Evolutionary conservation across 768 basidiomycete genomes (phyloP).

Genomic region (Pisolithus tinctorius): DNA sequence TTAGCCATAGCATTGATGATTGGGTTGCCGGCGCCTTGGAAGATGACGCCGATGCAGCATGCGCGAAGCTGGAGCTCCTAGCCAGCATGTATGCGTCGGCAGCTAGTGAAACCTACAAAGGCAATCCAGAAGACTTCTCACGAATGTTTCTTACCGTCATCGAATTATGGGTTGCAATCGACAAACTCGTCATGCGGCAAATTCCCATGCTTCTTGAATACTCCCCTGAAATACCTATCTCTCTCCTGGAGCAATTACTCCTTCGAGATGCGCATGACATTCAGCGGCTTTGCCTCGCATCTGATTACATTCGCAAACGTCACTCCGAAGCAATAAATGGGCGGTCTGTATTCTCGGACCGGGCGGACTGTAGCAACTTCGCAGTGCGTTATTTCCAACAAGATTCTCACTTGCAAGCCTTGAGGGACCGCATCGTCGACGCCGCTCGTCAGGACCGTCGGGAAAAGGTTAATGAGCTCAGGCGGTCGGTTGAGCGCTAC

Average conservation of each 20-base stretch:
- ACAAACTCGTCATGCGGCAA: constrained; percentile 26
- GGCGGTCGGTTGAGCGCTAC: constrained; percentile 11
- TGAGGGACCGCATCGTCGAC: constrained; percentile 23
- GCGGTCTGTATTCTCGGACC: constrained; percentile 30
- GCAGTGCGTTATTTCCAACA: constrained; percentile 26
- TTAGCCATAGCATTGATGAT: constrained; percentile 22
- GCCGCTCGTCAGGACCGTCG: constrained; percentile 14
- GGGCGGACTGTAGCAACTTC: constrained; percentile 18
- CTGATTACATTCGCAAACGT: constrained; percentile 26
- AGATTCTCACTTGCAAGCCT: constrained; percentile 10
- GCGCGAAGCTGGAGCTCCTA: constrained; percentile 17
- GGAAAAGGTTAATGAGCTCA: constrained; percentile 8
- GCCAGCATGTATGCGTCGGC: constrained; percentile 19
- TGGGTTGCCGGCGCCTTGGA: constrained; percentile 23
- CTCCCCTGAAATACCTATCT: constrained; percentile 36
- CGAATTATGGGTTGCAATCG: constrained; percentile 40
- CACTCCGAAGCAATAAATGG: constrained; percentile 8
- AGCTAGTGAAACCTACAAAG: constrained; percentile 20
- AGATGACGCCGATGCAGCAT: too few species aligned
- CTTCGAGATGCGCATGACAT: constrained; percentile 28
- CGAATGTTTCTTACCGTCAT: constrained; percentile 29
- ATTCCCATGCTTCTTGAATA: constrained; percentile 36
- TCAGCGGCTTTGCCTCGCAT: constrained; percentile 21
- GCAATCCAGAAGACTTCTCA: constrained; percentile 33
- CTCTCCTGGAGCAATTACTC: constrained; percentile 23